Percentiles rank a stretch among this genome's conserved stretches.
Conservation (phyloP, 2,329 filamentous ascomycete species). For the Pseudogymnoascus sp. region DNA sequence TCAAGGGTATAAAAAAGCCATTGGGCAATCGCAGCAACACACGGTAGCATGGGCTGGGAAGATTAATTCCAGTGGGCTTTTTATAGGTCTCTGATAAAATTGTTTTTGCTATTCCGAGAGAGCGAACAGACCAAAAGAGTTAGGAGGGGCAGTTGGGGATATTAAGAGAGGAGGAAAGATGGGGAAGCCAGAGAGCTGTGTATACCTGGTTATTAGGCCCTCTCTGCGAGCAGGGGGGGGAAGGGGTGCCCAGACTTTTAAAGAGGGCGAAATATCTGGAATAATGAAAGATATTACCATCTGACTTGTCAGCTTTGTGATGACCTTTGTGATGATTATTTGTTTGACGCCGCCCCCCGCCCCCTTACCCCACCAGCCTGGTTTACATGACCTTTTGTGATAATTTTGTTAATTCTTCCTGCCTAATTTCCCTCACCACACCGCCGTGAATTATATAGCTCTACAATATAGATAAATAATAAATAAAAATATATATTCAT, state of each 20-base stretch:
- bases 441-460: too few relatives aligned
- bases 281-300: slow-evolving; percentile 10
- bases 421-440: too few relatives aligned
- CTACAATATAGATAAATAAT: too few relatives aligned
- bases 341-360: too few relatives aligned
- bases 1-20: background rate
- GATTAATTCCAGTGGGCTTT: background rate
- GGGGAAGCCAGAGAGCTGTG: background rate
- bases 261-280: slow-evolving; percentile 8
- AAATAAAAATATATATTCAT: too few relatives aligned
- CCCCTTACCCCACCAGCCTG: too few relatives aligned
- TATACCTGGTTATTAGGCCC: background rate
- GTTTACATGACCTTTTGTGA: too few relatives aligned
- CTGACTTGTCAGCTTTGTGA: background rate
- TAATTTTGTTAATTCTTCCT: too few relatives aligned
- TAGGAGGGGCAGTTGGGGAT: background rate
- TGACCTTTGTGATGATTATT: background rate
- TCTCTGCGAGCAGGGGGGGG: slow-evolving; percentile 1
- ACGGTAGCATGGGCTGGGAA: slow-evolving; percentile 3
- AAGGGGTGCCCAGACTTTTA: background rate
- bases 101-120: background rate
- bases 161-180: background rate
- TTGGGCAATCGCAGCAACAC: background rate
- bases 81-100: background rate
- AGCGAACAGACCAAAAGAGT: slow-evolving; percentile 6